Evolutionary conservation across 805 yeast species (phyloP).

Genomic region (Sungouiella thailandica): DNA sequence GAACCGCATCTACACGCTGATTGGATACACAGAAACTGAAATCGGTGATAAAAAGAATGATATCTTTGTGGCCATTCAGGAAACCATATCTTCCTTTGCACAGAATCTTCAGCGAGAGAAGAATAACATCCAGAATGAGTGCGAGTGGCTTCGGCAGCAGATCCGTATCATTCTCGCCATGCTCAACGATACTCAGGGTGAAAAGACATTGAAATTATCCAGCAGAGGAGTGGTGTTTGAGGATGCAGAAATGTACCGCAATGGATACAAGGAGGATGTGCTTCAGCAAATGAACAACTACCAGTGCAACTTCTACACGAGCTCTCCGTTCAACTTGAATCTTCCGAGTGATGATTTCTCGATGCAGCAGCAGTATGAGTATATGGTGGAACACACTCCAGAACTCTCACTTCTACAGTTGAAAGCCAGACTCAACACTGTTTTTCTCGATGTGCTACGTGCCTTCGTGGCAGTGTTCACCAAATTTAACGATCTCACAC

Average conservation of each 20-base stretch:
- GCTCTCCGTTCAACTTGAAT: conserved; percentile 22
- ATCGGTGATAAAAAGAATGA: conserved; percentile 44
- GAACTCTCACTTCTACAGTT: conserved; percentile 26
- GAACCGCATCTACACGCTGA: conserved; percentile 44
- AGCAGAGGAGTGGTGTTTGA: conserved; percentile 30
- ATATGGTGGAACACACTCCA: conserved; percentile 22
- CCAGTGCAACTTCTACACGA: conserved; percentile 10
- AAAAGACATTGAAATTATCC: conserved; percentile 11
- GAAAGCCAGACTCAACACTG: conserved; percentile 27
- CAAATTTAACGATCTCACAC: conserved; percentile 24
- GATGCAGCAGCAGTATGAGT: conserved; percentile 22
- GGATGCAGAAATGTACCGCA: conserved; percentile 19
- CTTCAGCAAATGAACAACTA: conserved; percentile 12
- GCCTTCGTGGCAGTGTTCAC: conserved; percentile 26
- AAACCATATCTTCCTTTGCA: conserved; percentile 34
- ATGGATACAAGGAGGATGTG: conserved; percentile 28
- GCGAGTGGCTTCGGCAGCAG: conserved; percentile 43
- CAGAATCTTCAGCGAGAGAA: conserved; percentile 24
- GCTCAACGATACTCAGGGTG: conserved; percentile 33
- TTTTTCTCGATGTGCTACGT: conserved; percentile 33
- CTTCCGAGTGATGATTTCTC: conserved; percentile 8
- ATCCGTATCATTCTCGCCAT: conserved; percentile 35
- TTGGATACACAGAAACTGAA: conserved; percentile 52
- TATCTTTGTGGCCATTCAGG: conserved; percentile 46
- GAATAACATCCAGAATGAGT: conserved; percentile 33